These are phyloP conservation scores for Pythium monospermum DNA, from an alignment of 352 stramenopile genomes.

Conservation along the genomic window DNA sequence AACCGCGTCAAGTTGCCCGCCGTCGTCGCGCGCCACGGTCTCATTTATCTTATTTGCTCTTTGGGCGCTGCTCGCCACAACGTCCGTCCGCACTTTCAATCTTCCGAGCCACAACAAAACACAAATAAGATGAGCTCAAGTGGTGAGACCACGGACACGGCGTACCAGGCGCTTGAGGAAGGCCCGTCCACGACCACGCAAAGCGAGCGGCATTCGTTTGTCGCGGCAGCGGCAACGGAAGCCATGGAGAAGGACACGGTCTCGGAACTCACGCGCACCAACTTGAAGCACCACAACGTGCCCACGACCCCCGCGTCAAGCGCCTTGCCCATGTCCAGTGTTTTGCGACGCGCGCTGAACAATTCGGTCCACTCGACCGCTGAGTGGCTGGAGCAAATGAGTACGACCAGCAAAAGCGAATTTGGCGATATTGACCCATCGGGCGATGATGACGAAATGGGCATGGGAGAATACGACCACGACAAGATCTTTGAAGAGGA, in stretches of 20 bases:
- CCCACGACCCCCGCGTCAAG: no score
- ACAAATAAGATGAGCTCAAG: neutral
- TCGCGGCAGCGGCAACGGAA: neutral
- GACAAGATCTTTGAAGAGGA: neutral
- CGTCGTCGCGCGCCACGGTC: no score
- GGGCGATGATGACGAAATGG: neutral
- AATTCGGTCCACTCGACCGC: neutral
- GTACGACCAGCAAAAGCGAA: neutral
- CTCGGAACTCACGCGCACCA: neutral
- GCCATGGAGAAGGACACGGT: neutral
- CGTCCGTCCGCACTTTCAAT: no score
- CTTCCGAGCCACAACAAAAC: neutral
- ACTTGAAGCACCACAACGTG: neutral
- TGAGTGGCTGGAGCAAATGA: slow-evolving; percentile 4
- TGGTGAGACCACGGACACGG: no score
- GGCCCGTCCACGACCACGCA: no score
- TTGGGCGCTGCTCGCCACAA: no score
- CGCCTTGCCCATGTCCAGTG: no score
- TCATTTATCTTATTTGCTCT: neutral
- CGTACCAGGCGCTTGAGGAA: no score
- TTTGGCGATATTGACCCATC: slow-evolving; percentile 4
- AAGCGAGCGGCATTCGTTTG: slow-evolving; percentile 1
- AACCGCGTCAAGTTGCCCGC: no score
- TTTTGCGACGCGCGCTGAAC: neutral
- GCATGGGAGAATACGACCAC: no score